These are phyloP conservation scores for Xylaria digitata DNA, from an alignment of 2,329 filamentous ascomycete genomes.

Conservation along the genomic window DNA sequence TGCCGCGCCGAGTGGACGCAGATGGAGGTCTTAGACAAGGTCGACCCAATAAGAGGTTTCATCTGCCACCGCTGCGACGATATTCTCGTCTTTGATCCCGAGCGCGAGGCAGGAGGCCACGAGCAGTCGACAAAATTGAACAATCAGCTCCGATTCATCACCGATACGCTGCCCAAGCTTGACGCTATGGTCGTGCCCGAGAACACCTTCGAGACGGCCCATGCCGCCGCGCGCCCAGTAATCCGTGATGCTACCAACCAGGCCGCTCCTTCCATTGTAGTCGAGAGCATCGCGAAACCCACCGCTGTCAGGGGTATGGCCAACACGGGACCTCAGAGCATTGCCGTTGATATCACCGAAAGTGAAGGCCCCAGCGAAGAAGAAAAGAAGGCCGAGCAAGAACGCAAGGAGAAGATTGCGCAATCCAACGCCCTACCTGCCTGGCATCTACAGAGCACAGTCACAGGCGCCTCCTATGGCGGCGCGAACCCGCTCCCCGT, in stretches of 20 bases:
- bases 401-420: slow-evolving; percentile 73
- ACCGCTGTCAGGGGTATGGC: slow-evolving; percentile 76
- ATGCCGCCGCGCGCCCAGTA: slow-evolving; percentile 71
- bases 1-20: slow-evolving; percentile 90
- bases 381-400: slow-evolving; percentile 72
- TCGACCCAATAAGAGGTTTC: slow-evolving; percentile 75
- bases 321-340: slow-evolving; percentile 74
- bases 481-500: slow-evolving; percentile 48
- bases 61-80: slow-evolving; percentile 82
- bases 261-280: slow-evolving; percentile 67
- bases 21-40: slow-evolving; percentile 86
- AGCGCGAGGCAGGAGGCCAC: slow-evolving; percentile 75
- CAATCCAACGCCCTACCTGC: slow-evolving; percentile 75
- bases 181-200: slow-evolving; percentile 80
- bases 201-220: slow-evolving; percentile 77
- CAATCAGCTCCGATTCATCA: slow-evolving; percentile 82
- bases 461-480: slow-evolving; percentile 70
- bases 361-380: slow-evolving; percentile 74
- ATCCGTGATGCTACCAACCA: slow-evolving; percentile 75
- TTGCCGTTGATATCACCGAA: slow-evolving; percentile 76
- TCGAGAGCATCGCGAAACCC: slow-evolving; percentile 66
- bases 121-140: slow-evolving; percentile 81
- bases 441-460: slow-evolving; percentile 78
- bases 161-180: slow-evolving; percentile 79
- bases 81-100: slow-evolving; percentile 72